Evolutionary conservation across 2,329 filamentous ascomycete genomes (phyloP), one percentile per base, ranked within the genome.

Genomic region (Talaromyces sp.): DNA sequence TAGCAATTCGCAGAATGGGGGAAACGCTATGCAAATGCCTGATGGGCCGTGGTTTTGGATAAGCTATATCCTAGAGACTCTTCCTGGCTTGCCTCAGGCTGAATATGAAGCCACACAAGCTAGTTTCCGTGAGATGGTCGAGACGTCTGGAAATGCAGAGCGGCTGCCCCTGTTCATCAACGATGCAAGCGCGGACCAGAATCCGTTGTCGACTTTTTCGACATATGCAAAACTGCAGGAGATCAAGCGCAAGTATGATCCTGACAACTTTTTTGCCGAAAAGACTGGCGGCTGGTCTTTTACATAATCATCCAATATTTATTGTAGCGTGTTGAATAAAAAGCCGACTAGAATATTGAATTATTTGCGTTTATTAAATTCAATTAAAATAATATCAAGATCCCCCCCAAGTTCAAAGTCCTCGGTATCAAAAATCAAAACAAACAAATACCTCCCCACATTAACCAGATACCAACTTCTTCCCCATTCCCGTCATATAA

Each of bases 231-330:
- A 67, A 61, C 61, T 79, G 56, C 66, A 69, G 54, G 63, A 65
- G 56, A 68, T 79, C 31, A 79, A 79, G 70, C 68, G 68, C 62
- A 68, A 70, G 63, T 71, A 76, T 46, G 77, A 79, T 58, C 75
- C 77, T 0, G 66, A 75, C 54, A 63, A 63, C 27, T 69, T 70
- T 58, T 69, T 70, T 56, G 64, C 56, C n/a, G 61, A 64, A 4
- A 67, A 64, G 60, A 70, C 68, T 7, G 68, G 68, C 2, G 68
- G 68, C 14, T 70, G 68, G 68, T 68, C 67, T 3, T 70, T 70
- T 65, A 68, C 59, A 6, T 70, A 17, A 38, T 10, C 32, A 19
- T 32, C 3, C 31, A n/a, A 46, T 46, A 4, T 9, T 21, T n/a
- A 7, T 2, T 19, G 19, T 38, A n/a, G 3, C n/a, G 35, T n/a